Evolutionary conservation across 1,139 yeast species (phyloP).

Genomic region (Scheffersomyces illinoinensis): DNA sequence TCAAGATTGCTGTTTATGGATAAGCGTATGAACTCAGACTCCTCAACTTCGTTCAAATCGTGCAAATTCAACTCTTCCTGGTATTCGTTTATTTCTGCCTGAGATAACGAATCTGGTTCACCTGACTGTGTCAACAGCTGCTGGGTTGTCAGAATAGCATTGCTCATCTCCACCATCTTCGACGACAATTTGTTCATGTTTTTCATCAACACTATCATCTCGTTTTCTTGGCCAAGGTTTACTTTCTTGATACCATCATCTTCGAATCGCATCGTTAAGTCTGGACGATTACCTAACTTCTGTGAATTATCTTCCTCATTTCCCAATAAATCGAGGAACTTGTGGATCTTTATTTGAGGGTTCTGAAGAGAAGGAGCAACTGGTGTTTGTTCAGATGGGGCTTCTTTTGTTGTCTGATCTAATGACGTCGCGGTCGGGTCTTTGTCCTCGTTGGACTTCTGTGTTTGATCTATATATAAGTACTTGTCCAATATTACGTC

Average conservation of each 20-base stretch:
- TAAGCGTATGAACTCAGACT: conserved; percentile 58
- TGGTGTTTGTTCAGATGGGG: conserved; percentile 11
- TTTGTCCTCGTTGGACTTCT: conserved; percentile 37
- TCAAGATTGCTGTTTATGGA: conserved; percentile 39
- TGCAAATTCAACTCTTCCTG: conserved; percentile 56
- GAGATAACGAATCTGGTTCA: conserved; percentile 19
- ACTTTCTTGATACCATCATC: conserved; percentile 33
- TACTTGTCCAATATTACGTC: conserved; percentile 86
- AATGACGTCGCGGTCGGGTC: not conserved
- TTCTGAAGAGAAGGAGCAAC: conserved; percentile 14
- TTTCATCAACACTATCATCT: conserved; percentile 70
- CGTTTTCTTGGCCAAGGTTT: conserved; percentile 49
- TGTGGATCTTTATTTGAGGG: conserved; percentile 43
- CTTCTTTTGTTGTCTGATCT: conserved; percentile 3
- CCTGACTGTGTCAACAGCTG: conserved; percentile 24
- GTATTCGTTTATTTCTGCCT: conserved; percentile 35
- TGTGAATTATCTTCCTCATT: conserved; percentile 82
- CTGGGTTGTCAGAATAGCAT: conserved; percentile 28
- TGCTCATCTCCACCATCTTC: conserved; percentile 68
- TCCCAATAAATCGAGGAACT: conserved; percentile 73
- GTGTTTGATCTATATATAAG: conserved; percentile 56
- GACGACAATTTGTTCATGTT: conserved; percentile 89
- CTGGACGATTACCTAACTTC: conserved; percentile 78
- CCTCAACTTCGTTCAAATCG: conserved; percentile 58
- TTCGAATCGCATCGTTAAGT: conserved; percentile 82